Conservation (phyloP, 106 monocot species). For the Phalaenopsis equestris region DNA sequence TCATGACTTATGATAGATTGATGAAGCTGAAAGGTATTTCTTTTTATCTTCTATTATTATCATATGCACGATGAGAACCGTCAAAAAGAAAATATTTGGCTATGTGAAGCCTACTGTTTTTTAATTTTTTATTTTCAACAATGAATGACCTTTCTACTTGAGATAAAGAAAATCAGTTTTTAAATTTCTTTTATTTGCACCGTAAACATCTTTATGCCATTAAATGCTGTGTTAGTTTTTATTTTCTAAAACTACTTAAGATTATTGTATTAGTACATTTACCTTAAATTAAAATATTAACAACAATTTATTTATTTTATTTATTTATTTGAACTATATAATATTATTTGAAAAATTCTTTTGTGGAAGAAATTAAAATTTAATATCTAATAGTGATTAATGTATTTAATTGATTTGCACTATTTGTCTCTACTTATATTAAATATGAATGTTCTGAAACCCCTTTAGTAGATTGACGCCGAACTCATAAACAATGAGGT, state of each 20-base stretch:
- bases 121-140: neutral
- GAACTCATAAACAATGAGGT: no score
- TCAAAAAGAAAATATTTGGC: neutral
- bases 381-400: neutral
- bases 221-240: neutral
- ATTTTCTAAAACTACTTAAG: neutral
- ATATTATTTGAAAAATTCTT: neutral
- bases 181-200: neutral
- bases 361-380: neutral
- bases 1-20: neutral
- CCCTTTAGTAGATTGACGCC: neutral
- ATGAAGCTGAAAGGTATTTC: conserved; percentile 1
- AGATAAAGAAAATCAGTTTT: neutral
- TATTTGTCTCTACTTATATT: neutral
- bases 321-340: neutral
- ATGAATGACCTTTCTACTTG: neutral
- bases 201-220: neutral
- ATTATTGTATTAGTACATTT: neutral
- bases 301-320: neutral
- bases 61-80: neutral
- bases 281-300: neutral
- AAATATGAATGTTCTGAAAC: neutral
- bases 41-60: neutral
- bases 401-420: neutral
- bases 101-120: neutral